A percentile compares a stretch with the other conserved stretches of the same genome.
Evolutionary conservation across 1,284 basidiomycete species (phyloP).

Genomic region (Coniophora puteana): DNA sequence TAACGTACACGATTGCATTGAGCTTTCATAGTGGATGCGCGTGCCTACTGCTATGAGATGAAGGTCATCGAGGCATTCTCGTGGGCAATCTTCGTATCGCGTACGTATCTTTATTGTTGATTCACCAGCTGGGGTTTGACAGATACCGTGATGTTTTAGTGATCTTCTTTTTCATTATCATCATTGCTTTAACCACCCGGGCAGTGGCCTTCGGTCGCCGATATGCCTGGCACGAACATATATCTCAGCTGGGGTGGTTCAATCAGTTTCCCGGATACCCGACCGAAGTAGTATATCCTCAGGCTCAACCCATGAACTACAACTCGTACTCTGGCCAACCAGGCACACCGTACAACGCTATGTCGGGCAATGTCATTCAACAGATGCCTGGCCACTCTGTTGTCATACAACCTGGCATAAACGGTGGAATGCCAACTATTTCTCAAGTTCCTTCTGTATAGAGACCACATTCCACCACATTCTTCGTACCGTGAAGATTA

Average conservation of each 20-base stretch:
- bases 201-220: slow-evolving; percentile 39
- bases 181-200: slow-evolving; percentile 39
- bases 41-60: slow-evolving; percentile 70
- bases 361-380: slow-evolving; percentile 31
- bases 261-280: slow-evolving; percentile 43
- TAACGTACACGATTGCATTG: slow-evolving; percentile 5
- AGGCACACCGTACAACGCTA: slow-evolving; percentile 19
- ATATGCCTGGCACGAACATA: slow-evolving; percentile 47
- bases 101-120: slow-evolving; percentile 41
- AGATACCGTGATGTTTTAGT: slow-evolving; percentile 34
- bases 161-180: slow-evolving; percentile 37
- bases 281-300: slow-evolving; percentile 19
- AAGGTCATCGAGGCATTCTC: slow-evolving; percentile 75
- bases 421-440: slow-evolving; percentile 57
- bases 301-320: slow-evolving; percentile 16
- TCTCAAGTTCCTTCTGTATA: slow-evolving; percentile 64
- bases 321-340: slow-evolving; percentile 18
- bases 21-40: slow-evolving; percentile 46
- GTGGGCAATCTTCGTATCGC: slow-evolving; percentile 65
- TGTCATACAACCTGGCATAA: slow-evolving; percentile 62
- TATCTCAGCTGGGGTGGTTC: slow-evolving; percentile 50
- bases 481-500: no score
- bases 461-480: no score
- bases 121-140: slow-evolving; percentile 33
- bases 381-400: slow-evolving; percentile 62